These are phyloP conservation scores for Phlebopus sp. DNA, from an alignment of 1,284 basidiomycete genomes.

Conservation along the genomic window DNA sequence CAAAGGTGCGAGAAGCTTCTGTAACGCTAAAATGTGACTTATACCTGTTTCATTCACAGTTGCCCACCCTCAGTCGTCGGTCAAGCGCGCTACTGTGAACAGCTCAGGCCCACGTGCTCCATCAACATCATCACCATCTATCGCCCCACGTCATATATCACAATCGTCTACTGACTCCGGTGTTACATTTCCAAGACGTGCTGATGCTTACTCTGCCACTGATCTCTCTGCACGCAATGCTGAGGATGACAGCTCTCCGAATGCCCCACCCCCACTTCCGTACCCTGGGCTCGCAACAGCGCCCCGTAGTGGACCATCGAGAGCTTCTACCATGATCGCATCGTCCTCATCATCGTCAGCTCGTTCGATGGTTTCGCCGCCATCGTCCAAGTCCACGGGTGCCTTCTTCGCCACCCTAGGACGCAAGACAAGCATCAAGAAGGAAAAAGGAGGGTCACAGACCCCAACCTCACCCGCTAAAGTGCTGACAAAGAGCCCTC, in stretches of 20 bases:
- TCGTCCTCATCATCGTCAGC: slow-evolving; percentile 35
- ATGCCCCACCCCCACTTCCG: slow-evolving; percentile 65
- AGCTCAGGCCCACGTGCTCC: slow-evolving; percentile 27
- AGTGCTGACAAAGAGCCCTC: slow-evolving; percentile 43
- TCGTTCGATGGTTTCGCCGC: slow-evolving; percentile 29
- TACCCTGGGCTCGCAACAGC: slow-evolving; percentile 60
- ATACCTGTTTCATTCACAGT: slow-evolving; percentile 16
- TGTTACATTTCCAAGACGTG: slow-evolving; percentile 71
- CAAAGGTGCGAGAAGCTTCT: slow-evolving; percentile 43
- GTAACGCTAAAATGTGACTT: slow-evolving; percentile 1
- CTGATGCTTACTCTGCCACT: slow-evolving; percentile 73
- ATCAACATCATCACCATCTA: slow-evolving; percentile 31
- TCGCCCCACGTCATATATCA: slow-evolving; percentile 64
- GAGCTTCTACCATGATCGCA: slow-evolving; percentile 29
- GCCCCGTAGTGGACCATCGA: slow-evolving; percentile 27
- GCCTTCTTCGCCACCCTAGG: slow-evolving; percentile 76
- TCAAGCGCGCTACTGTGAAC: slow-evolving; percentile 23
- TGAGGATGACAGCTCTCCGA: slow-evolving; percentile 46
- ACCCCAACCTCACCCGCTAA: slow-evolving; percentile 35
- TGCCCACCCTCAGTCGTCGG: slow-evolving; percentile 28
- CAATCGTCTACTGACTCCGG: slow-evolving; percentile 70
- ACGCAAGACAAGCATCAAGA: slow-evolving; percentile 60
- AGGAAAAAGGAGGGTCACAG: slow-evolving; percentile 30
- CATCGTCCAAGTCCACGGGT: slow-evolving; percentile 42
- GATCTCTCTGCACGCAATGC: slow-evolving; percentile 55